Evolutionary conservation across 1,284 basidiomycete species (phyloP).

Genomic region (Hemileia vastatrix): DNA sequence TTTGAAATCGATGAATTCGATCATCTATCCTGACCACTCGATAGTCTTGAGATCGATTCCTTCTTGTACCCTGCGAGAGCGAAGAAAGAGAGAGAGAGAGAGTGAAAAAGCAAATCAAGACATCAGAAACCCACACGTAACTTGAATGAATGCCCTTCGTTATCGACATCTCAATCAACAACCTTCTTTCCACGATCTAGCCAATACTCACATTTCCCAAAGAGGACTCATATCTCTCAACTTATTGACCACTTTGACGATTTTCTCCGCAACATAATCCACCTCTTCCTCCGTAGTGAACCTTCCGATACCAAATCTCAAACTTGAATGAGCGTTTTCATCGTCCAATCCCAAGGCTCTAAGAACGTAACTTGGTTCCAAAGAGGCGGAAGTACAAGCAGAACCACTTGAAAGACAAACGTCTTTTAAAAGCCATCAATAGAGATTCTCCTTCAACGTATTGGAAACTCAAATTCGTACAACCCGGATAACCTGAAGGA

Average conservation of each 20-base stretch:
- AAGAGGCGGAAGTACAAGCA: conserved; percentile 94
- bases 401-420: conserved; percentile 95
- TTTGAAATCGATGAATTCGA: too few relatives aligned
- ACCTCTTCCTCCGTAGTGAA: conserved; percentile 98
- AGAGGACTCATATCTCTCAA: conserved; percentile 52
- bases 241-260: conserved; percentile 68
- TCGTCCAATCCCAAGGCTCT: conserved; percentile 93
- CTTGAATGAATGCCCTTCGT: too few relatives aligned
- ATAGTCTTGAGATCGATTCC: conserved; percentile 90
- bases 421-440: conserved; percentile 97
- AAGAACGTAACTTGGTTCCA: conserved; percentile 97
- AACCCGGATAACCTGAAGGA: conserved; percentile 65
- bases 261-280: conserved; percentile 85
- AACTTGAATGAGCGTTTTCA: conserved; percentile 97
- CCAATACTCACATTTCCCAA: conserved; percentile 99
- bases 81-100: too few relatives aligned
- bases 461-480: conserved; percentile 88
- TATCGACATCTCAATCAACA: too few relatives aligned
- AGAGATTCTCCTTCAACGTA: conserved; percentile 97
- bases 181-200: too few relatives aligned
- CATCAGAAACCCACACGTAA: too few relatives aligned
- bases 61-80: too few relatives aligned
- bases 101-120: too few relatives aligned
- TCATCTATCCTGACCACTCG: too few relatives aligned
- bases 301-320: conserved; percentile 93